A percentile compares a stretch with the other conserved stretches of the same genome.
These are phyloP conservation scores for Dendrostoma leiphaemia DNA, from an alignment of 2,329 filamentous ascomycete genomes.

Conservation along the genomic window DNA sequence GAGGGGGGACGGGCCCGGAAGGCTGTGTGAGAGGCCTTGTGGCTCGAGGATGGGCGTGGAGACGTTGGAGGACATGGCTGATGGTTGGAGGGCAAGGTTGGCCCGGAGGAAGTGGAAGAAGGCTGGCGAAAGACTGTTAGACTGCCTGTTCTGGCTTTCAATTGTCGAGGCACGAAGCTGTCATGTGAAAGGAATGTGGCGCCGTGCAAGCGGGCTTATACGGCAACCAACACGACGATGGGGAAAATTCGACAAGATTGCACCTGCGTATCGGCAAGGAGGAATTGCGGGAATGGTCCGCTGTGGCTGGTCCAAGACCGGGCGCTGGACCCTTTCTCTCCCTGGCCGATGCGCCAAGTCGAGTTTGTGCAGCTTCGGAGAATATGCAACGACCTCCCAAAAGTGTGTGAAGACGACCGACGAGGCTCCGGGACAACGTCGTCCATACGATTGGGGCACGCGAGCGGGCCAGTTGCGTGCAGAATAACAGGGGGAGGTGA, in stretches of 20 bases:
- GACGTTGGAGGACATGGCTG: conserved; percentile 59
- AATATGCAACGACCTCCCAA: too few relatives aligned
- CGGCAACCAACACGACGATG: too few relatives aligned
- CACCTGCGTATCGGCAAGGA: background rate
- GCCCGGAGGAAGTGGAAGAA: conserved; percentile 81
- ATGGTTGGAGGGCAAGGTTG: conserved; percentile 69
- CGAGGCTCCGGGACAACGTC: too few relatives aligned
- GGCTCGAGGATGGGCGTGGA: conserved; percentile 65
- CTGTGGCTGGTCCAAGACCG: background rate
- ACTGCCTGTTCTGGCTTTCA: too few relatives aligned
- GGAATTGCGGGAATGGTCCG: background rate
- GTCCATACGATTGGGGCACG: background rate
- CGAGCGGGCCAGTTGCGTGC: background rate
- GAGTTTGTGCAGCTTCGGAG: background rate
- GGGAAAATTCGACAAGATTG: too few relatives aligned
- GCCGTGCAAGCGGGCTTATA: too few relatives aligned
- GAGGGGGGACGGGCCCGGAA: conserved; percentile 33
- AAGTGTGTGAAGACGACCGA: background rate
- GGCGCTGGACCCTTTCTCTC: background rate
- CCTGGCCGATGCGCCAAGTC: background rate
- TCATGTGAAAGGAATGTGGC: too few relatives aligned
- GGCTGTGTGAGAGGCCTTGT: conserved; percentile 11
- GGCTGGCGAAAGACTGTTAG: conserved; percentile 47
- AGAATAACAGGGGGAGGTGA: conserved; percentile 16
- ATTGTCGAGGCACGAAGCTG: too few relatives aligned